A percentile compares a stretch with the other conserved stretches of the same genome.
phyloP scores from a whole-genome alignment of 306 rosid genomes.

The Dryas octopetala region DNA sequence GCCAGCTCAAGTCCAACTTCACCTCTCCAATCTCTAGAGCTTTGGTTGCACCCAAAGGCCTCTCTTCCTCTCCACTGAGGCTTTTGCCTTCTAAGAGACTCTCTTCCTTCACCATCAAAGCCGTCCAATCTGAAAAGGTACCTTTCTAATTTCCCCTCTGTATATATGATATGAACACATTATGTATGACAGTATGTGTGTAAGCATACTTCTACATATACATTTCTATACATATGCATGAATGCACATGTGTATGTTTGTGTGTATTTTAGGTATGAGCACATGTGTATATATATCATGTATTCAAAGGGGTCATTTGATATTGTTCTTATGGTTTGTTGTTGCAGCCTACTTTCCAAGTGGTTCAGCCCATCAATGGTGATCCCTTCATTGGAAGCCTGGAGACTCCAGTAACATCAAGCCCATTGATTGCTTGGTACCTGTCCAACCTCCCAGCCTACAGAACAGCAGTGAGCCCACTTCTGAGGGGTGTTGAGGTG shows the following conservation, averaged over 20 bases:
- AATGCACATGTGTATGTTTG: too few relatives aligned
- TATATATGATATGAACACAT: too few relatives aligned
- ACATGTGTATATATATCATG: too few relatives aligned
- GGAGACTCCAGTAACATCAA: constrained; percentile 93
- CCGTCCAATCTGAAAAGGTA: constrained; percentile 85
- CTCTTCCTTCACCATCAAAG: constrained; percentile 60
- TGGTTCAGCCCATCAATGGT: constrained; percentile 90
- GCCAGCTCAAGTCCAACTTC: constrained; percentile 84
- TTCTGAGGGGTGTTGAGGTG: constrained; percentile 81
- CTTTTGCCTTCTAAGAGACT: constrained; percentile 35
- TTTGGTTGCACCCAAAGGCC: constrained; percentile 67
- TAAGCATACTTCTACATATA: not conserved
- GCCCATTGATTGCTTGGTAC: constrained; percentile 93
- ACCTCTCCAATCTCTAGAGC: constrained; percentile 51
- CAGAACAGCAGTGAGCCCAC: constrained; percentile 88
- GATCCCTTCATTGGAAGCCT: constrained; percentile 98
- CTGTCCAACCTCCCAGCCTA: constrained; percentile 96
- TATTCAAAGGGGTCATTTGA: too few relatives aligned
- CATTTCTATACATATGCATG: not conserved
- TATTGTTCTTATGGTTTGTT: not conserved
- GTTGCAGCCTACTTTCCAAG: constrained; percentile 75
- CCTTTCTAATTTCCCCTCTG: too few relatives aligned
- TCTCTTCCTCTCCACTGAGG: constrained; percentile 54
- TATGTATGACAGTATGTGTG: not conserved
- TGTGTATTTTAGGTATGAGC: too few relatives aligned